These are phyloP conservation scores for Candida corydali DNA, from an alignment of 805 yeast genomes.

Conservation along the genomic window DNA sequence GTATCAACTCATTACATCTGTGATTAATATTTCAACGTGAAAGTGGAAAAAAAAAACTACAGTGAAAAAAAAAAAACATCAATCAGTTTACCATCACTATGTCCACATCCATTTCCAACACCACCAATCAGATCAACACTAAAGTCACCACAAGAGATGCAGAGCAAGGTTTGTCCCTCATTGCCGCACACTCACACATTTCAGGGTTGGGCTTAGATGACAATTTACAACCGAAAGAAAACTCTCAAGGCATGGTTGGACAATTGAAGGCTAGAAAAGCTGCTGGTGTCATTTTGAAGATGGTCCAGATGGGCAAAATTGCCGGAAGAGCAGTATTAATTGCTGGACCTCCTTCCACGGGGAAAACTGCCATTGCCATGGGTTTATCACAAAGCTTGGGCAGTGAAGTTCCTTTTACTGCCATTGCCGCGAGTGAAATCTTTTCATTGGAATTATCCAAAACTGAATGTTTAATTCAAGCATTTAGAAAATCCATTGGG, in stretches of 20 bases:
- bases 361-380: slow-evolving; percentile 97
- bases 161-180: slow-evolving; percentile 53
- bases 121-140: not conserved
- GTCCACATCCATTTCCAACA: too few relatives aligned
- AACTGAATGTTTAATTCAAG: slow-evolving; percentile 95
- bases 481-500: slow-evolving; percentile 93
- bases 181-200: slow-evolving; percentile 98
- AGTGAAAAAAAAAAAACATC: slow-evolving; percentile 2
- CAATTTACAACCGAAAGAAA: slow-evolving; percentile 71
- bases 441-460: slow-evolving; percentile 88
- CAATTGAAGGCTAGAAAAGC: slow-evolving; percentile 93
- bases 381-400: slow-evolving; percentile 78
- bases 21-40: too few relatives aligned
- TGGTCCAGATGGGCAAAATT: slow-evolving; percentile 90
- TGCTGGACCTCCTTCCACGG: slow-evolving; percentile 99
- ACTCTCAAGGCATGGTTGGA: slow-evolving; percentile 95
- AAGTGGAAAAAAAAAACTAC: too few relatives aligned
- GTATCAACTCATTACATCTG: too few relatives aligned
- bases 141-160: slow-evolving; percentile 22
- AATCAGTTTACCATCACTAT: not conserved
- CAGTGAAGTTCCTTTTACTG: slow-evolving; percentile 87
- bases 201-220: slow-evolving; percentile 96
- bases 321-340: slow-evolving; percentile 94
- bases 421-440: slow-evolving; percentile 91
- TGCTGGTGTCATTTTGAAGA: slow-evolving; percentile 87